Evolutionary conservation across 768 basidiomycete species (phyloP).

Genomic region (Termitomyces sp.): DNA sequence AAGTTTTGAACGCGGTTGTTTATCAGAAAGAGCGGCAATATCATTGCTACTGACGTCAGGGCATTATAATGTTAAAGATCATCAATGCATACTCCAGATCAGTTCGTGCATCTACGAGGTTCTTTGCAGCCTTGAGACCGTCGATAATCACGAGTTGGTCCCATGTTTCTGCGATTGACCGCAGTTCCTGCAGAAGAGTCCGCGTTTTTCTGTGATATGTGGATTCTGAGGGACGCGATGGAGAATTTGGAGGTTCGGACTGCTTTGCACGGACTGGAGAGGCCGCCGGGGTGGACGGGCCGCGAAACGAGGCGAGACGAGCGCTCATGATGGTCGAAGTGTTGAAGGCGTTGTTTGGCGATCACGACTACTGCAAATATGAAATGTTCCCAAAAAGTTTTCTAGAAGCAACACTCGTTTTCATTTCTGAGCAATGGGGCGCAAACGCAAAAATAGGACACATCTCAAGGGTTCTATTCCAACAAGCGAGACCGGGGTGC

Average conservation of each 20-base stretch:
- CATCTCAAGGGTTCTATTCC: conserved; percentile 64
- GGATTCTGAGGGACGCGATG: conserved; percentile 60
- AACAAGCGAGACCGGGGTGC: conserved; percentile 37
- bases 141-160: conserved; percentile 80
- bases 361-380: conserved; percentile 19
- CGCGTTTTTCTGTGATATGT: conserved; percentile 81
- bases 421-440: conserved; percentile 49
- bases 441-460: conserved; percentile 76
- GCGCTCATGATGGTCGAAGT: conserved; percentile 15
- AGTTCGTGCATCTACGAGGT: conserved; percentile 74
- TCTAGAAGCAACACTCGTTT: not conserved
- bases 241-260: conserved; percentile 39
- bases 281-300: conserved; percentile 73
- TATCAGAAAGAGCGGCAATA: conserved; percentile 53
- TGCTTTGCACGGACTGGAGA: conserved; percentile 55
- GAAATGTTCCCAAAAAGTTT: conserved; percentile 12
- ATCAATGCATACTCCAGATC: conserved; percentile 70
- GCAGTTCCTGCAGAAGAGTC: conserved; percentile 65
- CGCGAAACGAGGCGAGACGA: conserved; percentile 75
- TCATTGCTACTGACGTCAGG: conserved; percentile 52
- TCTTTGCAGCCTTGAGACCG: conserved; percentile 72
- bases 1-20: conserved; percentile 55
- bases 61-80: not conserved
- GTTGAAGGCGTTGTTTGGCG: conserved; percentile 23
- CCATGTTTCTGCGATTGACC: conserved; percentile 67